Base-by-base conservation (phyloP, 2,329 filamentous ascomycete species). In the Aureobasidium lini region DNA sequence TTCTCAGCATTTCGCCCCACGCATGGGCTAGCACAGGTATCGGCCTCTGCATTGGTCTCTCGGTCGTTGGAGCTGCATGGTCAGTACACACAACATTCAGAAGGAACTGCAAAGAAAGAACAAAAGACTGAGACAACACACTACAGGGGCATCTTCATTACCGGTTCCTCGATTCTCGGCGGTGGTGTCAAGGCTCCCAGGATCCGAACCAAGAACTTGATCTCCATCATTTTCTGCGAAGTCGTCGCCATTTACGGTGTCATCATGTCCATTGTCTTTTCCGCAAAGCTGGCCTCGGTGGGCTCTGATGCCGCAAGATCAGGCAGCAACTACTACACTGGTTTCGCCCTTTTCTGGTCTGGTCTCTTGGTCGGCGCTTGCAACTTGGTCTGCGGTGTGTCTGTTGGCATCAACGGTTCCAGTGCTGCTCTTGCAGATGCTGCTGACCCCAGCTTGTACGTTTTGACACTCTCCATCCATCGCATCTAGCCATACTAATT, bases 221-320 rank as follows among this genome's bases (percentile, higher is more conserved):
- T 99, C 74, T 97, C 93, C 69, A 99, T 99, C 76, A 97, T 99
- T 78, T 99, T 99, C 79, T 99, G 94, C 80, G 94, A 99, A 79
- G 94, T 99, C 71, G 94, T 99, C 70, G 94, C 94, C 76, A 99
- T 99, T 75, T 99, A 99, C 82, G 95, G 95, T 69, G 93, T 99
- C 76, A 99, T 99, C 78, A 99, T 99, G 91, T 88, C 92, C 69
- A 99, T 99, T 73, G 89, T 99, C 69, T 97, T 97, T 79, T 95
- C 92, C 46, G 83, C 92, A 63, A 95, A 96, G 76, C 78, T 99
- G 67, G 82, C 83, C 67, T 74, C 81, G 59, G 82, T 94, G 32
- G 71, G 79, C 44, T 81, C 81, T 60, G 83, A 86, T 40, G 80
- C 81, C 16, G 75, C 91, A 32, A 88, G 87, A 76, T 87, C 87